phyloP scores from a whole-genome alignment of 177 flowering plant genomes.

The Telopea speciosissima region DNA sequence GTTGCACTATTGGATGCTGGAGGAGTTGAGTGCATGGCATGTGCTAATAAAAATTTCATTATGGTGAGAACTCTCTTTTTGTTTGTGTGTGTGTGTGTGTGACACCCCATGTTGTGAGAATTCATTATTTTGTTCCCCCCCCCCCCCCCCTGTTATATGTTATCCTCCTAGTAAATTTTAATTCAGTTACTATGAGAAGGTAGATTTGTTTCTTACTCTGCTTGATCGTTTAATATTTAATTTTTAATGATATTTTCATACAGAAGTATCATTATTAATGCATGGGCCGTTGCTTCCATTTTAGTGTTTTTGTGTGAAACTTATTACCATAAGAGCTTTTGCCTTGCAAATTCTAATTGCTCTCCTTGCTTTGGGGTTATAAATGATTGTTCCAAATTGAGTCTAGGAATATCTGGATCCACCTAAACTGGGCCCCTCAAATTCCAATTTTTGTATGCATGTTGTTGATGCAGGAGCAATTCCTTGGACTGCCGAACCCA shows the following conservation, averaged over 20 bases:
- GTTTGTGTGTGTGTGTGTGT: too few relatives aligned
- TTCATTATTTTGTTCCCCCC: neutral
- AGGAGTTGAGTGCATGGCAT: conserved; percentile 72
- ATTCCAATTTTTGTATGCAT: too few relatives aligned
- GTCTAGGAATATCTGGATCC: too few relatives aligned
- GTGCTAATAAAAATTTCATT: conserved; percentile 56
- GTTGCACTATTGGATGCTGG: conserved; percentile 73
- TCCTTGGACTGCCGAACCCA: too few relatives aligned
- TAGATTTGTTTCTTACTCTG: neutral
- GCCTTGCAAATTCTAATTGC: neutral
- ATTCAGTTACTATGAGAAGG: neutral
- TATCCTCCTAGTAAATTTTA: neutral
- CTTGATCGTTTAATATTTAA: neutral
- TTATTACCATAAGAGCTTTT: neutral
- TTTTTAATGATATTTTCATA: neutral
- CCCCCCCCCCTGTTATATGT: neutral
- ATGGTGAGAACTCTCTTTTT: conserved; percentile 33
- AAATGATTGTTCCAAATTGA: too few relatives aligned
- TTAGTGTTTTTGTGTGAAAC: neutral
- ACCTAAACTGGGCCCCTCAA: too few relatives aligned
- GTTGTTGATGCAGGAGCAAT: too few relatives aligned
- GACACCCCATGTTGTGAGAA: conserved; percentile 34
- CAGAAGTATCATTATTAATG: neutral
- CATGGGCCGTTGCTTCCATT: neutral
- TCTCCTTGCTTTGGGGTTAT: neutral